A percentile compares a stretch with the other conserved stretches of the same genome.
Conservation (phyloP, 106 monocot genomes). For the Phalaenopsis equestris region DNA sequence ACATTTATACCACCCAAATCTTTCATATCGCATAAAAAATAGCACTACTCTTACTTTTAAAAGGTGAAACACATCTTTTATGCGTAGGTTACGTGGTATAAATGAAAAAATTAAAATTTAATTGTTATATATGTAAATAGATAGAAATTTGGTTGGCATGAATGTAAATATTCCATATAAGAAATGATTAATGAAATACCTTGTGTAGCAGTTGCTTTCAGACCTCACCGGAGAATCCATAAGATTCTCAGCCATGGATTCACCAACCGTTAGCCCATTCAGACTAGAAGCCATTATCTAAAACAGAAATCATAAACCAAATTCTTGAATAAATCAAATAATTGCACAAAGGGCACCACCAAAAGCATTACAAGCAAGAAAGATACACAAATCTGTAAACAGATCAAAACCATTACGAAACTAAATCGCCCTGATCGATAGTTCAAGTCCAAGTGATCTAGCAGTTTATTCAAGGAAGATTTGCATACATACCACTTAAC, state of each 20-base stretch:
- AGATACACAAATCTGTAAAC: not conserved
- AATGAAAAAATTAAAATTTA: too few species aligned
- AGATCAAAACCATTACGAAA: not conserved
- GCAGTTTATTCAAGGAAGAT: too few species aligned
- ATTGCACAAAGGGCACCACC: not conserved
- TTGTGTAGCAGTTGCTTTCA: conserved; percentile 34
- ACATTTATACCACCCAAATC: too few species aligned
- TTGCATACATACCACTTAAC: too few species aligned
- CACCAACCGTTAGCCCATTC: conserved; percentile 86
- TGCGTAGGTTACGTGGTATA: too few species aligned
- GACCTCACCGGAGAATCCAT: conserved; percentile 84
- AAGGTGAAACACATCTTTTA: too few species aligned
- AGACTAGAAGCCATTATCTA: conserved; percentile 98
- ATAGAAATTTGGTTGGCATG: too few species aligned
- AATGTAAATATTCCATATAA: not conserved
- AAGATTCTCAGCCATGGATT: conserved; percentile 59
- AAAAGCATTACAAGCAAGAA: not conserved
- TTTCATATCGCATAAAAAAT: too few species aligned
- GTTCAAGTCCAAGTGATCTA: not conserved
- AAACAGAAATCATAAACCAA: conserved; percentile 1
- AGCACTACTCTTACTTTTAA: too few species aligned
- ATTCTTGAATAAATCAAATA: not conserved
- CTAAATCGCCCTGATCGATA: not conserved
- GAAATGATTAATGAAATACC: conserved; percentile 19
- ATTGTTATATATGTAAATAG: too few species aligned